Evolutionary conservation across 2,329 filamentous ascomycete genomes (phyloP).

Genomic region (Rhynchosporium graminicola): DNA sequence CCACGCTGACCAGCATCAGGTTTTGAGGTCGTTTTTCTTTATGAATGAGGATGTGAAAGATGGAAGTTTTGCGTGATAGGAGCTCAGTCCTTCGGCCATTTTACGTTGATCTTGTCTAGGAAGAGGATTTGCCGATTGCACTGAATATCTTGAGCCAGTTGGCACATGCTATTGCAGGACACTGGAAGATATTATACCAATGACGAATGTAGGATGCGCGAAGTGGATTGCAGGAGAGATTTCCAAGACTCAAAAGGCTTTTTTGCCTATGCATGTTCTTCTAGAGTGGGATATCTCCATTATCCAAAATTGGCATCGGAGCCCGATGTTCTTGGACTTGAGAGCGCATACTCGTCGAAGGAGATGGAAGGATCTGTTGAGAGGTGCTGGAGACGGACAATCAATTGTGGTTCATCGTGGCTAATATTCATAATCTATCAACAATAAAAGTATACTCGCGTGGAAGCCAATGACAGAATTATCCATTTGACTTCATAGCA

Average conservation of each 20-base stretch:
- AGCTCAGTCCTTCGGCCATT: not conserved
- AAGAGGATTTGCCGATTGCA: not conserved
- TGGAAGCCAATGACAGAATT: too few species aligned
- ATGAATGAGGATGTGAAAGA: not conserved
- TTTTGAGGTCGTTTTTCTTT: not conserved
- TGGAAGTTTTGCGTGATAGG: not conserved
- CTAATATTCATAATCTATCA: too few species aligned
- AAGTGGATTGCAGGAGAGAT: not conserved
- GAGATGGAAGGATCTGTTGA: not conserved
- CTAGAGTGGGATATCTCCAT: not conserved
- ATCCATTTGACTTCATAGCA: too few species aligned
- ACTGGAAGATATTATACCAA: not conserved
- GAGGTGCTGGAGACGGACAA: too few species aligned
- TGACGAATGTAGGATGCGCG: not conserved
- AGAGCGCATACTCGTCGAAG: not conserved
- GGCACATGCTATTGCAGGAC: not conserved
- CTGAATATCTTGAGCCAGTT: not conserved
- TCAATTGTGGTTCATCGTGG: too few species aligned
- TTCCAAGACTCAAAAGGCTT: not conserved
- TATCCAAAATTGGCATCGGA: not conserved
- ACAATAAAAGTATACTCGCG: too few species aligned
- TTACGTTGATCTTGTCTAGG: not conserved
- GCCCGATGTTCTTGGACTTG: not conserved
- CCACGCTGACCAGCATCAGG: not conserved
- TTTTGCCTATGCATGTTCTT: not conserved